phyloP scores from a whole-genome alignment of 768 basidiomycete species.

The Leccinum variicolor region DNA sequence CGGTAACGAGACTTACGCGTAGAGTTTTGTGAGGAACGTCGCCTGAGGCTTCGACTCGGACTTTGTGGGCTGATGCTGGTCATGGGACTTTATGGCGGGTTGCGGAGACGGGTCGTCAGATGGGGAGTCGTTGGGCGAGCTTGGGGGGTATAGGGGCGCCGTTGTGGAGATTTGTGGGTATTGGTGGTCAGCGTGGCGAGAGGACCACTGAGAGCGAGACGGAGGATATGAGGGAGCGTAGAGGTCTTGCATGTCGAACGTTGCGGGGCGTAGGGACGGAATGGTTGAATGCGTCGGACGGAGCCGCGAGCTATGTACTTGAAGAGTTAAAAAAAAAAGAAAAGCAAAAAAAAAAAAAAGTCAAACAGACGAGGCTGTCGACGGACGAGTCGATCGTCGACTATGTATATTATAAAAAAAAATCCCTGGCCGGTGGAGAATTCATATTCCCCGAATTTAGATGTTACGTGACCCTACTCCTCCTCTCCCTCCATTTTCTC shows the following conservation, averaged over 20 bases:
- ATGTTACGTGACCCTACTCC: conserved; percentile 32
- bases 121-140: conserved; percentile 40
- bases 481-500: conserved; percentile 29
- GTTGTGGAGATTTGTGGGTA: conserved; percentile 34
- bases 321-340: conserved; percentile 31
- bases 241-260: conserved; percentile 47
- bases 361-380: conserved; percentile 29
- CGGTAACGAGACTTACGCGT: conserved; percentile 63
- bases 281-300: conserved; percentile 31
- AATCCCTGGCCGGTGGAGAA: conserved; percentile 36
- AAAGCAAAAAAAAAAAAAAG: conserved; percentile 23
- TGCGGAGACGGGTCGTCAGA: conserved; percentile 47
- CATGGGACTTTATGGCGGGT: conserved; percentile 31
- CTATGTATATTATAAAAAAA: conserved; percentile 37
- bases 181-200: conserved; percentile 31
- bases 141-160: conserved; percentile 32
- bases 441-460: conserved; percentile 35
- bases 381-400: conserved; percentile 32
- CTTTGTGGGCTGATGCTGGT: conserved; percentile 56
- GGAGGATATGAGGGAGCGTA: conserved; percentile 40
- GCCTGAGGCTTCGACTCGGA: conserved; percentile 81
- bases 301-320: conserved; percentile 30
- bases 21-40: conserved; percentile 96
- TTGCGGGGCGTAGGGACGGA: conserved; percentile 40
- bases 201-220: conserved; percentile 38